These are phyloP conservation scores for Collybia mongolica DNA, from an alignment of 768 basidiomycete genomes.

Conservation along the genomic window DNA sequence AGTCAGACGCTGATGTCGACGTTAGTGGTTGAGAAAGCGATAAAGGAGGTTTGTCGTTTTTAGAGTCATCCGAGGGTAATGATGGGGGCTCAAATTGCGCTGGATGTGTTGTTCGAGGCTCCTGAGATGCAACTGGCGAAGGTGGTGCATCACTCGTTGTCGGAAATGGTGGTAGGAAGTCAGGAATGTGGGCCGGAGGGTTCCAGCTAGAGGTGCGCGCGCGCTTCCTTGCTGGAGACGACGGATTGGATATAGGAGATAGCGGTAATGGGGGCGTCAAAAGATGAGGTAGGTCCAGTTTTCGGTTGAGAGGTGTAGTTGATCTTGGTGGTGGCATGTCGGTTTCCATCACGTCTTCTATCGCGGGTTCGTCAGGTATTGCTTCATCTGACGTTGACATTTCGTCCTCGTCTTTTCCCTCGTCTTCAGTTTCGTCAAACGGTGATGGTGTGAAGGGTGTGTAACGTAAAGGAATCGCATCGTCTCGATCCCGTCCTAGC, in stretches of 20 bases:
- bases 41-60: conserved; percentile 36
- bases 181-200: conserved; percentile 62
- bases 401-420: conserved; percentile 30
- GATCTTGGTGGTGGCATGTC: conserved; percentile 17
- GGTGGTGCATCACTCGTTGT: conserved; percentile 27
- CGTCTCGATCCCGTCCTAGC: conserved; percentile 52
- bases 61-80: conserved; percentile 28
- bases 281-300: conserved; percentile 26
- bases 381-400: conserved; percentile 25
- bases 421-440: conserved; percentile 27
- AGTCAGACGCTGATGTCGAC: conserved; percentile 60
- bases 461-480: conserved; percentile 54
- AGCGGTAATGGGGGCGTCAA: conserved; percentile 45
- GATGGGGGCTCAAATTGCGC: conserved; percentile 24
- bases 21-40: conserved; percentile 44
- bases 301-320: conserved; percentile 17
- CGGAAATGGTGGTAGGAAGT: conserved; percentile 71
- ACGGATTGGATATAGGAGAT: conserved; percentile 58
- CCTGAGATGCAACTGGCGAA: conserved; percentile 32
- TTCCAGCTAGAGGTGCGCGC: conserved; percentile 56
- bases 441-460: conserved; percentile 32
- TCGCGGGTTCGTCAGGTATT: conserved; percentile 16
- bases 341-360: conserved; percentile 26
- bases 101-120: conserved; percentile 28
- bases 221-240: conserved; percentile 58